Percentiles rank a stretch among this genome's conserved stretches.
These are phyloP conservation scores for Climacium dendroides DNA, from an alignment of 225 moss, liverwort and hornwort genomes.

Conservation along the genomic window DNA sequence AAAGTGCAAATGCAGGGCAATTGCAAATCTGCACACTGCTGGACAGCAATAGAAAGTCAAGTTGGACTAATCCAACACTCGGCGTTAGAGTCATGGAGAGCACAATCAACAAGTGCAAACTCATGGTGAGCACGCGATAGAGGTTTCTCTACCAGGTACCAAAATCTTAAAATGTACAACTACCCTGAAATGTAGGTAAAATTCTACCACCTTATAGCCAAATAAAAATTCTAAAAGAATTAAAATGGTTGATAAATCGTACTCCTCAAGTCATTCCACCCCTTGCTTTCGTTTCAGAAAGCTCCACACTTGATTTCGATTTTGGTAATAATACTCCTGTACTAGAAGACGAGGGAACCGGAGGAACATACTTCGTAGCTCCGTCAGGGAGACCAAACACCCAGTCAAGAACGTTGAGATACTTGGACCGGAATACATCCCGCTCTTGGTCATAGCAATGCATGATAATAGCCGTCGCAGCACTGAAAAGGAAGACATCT, in stretches of 20 bases:
- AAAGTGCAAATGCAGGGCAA: neutral
- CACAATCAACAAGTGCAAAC: neutral
- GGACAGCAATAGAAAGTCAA: neutral
- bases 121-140: neutral
- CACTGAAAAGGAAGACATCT: conserved; percentile 82
- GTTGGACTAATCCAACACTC: neutral
- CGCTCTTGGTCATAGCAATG: conserved; percentile 96
- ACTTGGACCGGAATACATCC: conserved; percentile 92
- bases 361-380: conserved; percentile 17
- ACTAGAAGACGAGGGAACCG: neutral
- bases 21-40: neutral
- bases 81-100: neutral
- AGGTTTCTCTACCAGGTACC: neutral
- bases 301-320: neutral
- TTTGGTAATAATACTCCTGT: neutral
- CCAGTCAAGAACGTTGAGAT: conserved; percentile 96
- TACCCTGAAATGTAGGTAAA: neutral
- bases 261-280: neutral
- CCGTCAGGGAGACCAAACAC: conserved; percentile 83
- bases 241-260: neutral
- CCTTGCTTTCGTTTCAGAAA: neutral
- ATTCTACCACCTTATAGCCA: neutral
- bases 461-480: conserved; percentile 92
- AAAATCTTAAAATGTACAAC: neutral
- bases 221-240: neutral